phyloP scores from a whole-genome alignment of 441 rosid species.

The Pelargonium citronellum region DNA sequence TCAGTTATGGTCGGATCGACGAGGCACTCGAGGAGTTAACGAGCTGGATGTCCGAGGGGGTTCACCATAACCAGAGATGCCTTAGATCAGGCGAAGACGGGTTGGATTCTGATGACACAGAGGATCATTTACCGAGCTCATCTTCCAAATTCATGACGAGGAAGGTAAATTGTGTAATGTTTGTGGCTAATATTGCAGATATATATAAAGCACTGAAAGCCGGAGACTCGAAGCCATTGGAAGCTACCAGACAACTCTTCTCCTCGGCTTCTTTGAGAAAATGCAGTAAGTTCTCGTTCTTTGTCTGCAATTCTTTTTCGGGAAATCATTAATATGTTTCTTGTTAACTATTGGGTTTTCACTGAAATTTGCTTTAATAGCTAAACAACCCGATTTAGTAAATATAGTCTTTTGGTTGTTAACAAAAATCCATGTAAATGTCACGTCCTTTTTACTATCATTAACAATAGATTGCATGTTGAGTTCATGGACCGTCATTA shows the following conservation, averaged over 20 bases:
- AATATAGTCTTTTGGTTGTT: no score
- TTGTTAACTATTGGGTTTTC: no score
- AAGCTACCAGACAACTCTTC: conserved; percentile 44
- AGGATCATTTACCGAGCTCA: conserved; percentile 16
- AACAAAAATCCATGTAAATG: not conserved
- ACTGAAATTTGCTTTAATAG: no score
- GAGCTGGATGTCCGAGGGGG: conserved; percentile 46
- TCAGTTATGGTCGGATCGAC: conserved; percentile 19
- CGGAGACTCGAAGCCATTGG: conserved; percentile 36
- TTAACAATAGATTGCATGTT: not conserved
- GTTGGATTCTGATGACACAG: conserved; percentile 21
- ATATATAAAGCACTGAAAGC: conserved; percentile 36
- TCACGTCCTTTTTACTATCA: not conserved
- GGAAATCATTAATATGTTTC: no score
- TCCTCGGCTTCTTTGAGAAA: conserved; percentile 36
- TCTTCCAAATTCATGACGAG: conserved; percentile 38
- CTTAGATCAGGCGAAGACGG: conserved; percentile 31
- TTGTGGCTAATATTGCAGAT: conserved; percentile 44
- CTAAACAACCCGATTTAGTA: no score
- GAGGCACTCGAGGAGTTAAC: conserved; percentile 44
- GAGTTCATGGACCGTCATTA: no score
- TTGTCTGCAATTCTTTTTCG: not conserved
- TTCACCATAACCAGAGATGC: conserved; percentile 51
- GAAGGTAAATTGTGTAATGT: conserved; percentile 43
- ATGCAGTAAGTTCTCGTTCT: conserved; percentile 37